Evolutionary conservation across 345 rosid species (phyloP).

Genomic region (Boechera divaricarpa): DNA sequence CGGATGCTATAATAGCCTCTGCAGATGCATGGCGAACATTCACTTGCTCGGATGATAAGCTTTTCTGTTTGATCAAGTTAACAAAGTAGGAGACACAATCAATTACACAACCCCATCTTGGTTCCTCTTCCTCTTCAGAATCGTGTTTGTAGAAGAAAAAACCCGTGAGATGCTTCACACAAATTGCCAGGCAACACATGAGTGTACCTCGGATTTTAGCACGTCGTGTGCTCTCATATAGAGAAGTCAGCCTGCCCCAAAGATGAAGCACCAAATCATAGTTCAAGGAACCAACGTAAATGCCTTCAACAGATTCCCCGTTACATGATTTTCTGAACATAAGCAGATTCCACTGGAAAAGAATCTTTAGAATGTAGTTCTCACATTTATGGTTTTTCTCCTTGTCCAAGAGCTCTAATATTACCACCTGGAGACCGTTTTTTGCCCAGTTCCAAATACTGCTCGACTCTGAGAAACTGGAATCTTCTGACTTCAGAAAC

Average conservation of each 20-base stretch:
- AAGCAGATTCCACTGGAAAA: slow-evolving; percentile 79
- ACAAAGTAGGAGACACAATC: slow-evolving; percentile 61
- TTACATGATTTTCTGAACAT: slow-evolving; percentile 53
- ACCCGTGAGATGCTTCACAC: slow-evolving; percentile 62
- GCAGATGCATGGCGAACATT: slow-evolving; percentile 83
- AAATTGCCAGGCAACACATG: slow-evolving; percentile 85
- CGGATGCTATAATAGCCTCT: slow-evolving; percentile 83
- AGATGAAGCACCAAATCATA: slow-evolving; percentile 58
- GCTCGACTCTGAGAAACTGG: slow-evolving; percentile 49
- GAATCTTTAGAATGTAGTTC: slow-evolving; percentile 73
- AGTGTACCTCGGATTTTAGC: slow-evolving; percentile 67
- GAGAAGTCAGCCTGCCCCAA: slow-evolving; percentile 66
- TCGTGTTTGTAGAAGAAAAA: slow-evolving; percentile 45
- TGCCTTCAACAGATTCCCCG: slow-evolving; percentile 39
- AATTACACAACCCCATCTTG: slow-evolving; percentile 46
- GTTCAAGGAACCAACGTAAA: slow-evolving; percentile 65
- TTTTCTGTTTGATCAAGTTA: slow-evolving; percentile 64
- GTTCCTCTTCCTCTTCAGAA: slow-evolving; percentile 44
- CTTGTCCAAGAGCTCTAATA: slow-evolving; percentile 61
- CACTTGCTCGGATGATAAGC: slow-evolving; percentile 79
- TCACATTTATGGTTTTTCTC: slow-evolving; percentile 77
- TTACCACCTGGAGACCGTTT: slow-evolving; percentile 61
- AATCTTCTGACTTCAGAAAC: slow-evolving; percentile 62
- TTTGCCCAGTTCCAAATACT: slow-evolving; percentile 68
- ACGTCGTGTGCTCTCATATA: slow-evolving; percentile 64